Conservation (phyloP, 352 stramenopile species). For the Globisporangium iwayamae region DNA sequence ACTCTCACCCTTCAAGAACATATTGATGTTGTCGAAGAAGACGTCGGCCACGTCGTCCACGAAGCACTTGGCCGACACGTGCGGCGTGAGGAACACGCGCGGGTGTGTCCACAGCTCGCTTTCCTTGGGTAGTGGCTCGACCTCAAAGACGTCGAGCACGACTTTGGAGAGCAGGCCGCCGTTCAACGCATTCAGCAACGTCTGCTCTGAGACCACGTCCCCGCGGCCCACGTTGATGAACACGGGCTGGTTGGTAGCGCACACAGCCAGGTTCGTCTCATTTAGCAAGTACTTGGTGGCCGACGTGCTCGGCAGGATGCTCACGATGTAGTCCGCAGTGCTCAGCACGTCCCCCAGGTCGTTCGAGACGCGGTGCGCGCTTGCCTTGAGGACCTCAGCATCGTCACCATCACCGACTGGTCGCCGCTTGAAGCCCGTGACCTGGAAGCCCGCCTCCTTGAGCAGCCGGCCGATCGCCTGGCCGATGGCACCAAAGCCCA, state of each 20-base stretch:
- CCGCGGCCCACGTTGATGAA: conserved; percentile 88
- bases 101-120: conserved; percentile 68
- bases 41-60: conserved; percentile 73
- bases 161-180: conserved; percentile 49
- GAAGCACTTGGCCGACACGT: conserved; percentile 78
- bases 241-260: conserved; percentile 47
- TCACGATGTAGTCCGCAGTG: conserved; percentile 76
- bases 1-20: conserved; percentile 29
- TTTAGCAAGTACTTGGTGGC: conserved; percentile 64
- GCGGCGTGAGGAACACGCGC: conserved; percentile 71
- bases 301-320: conserved; percentile 74
- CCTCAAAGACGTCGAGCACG: conserved; percentile 63
- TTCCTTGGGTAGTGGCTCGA: conserved; percentile 36
- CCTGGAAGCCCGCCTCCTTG: conserved; percentile 53
- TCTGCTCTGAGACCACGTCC: conserved; percentile 69
- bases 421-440: conserved; percentile 65
- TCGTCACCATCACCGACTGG: conserved; percentile 21
- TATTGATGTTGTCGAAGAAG: conserved; percentile 62
- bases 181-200: conserved; percentile 70
- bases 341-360: conserved; percentile 45
- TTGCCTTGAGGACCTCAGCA: conserved; percentile 14
- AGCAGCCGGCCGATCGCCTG: conserved; percentile 49
- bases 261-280: conserved; percentile 38
- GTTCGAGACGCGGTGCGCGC: conserved; percentile 40
- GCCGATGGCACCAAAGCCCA: conserved; percentile 60